Percentiles rank a stretch among this genome's conserved stretches.
Evolutionary conservation across 352 stramenopile species (phyloP).

Genomic region (Phytophthora palmivora): DNA sequence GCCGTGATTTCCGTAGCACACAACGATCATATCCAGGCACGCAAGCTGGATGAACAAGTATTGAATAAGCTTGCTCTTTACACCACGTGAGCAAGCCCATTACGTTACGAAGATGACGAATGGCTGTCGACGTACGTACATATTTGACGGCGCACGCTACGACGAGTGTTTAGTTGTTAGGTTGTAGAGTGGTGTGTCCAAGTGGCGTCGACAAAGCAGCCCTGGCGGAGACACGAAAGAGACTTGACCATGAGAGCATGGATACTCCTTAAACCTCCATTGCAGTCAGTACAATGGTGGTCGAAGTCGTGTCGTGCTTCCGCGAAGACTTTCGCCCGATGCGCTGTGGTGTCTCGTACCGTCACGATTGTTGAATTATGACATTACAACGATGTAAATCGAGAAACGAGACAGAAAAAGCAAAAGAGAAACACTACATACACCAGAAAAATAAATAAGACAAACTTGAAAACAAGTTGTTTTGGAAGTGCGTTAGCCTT

Average conservation of each 20-base stretch:
- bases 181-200: constrained; percentile 20
- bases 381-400: not conserved
- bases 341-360: too few species aligned
- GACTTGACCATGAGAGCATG: too few species aligned
- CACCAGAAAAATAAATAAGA: constrained; percentile 24
- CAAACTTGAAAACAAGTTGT: constrained; percentile 1
- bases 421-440: constrained; percentile 23
- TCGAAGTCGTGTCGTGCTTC: not conserved
- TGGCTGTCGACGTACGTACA: constrained; percentile 24
- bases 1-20: constrained; percentile 38
- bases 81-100: constrained; percentile 7
- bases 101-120: constrained; percentile 4
- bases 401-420: constrained; percentile 17
- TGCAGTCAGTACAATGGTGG: too few species aligned
- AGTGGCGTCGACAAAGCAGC: constrained; percentile 1
- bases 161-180: constrained; percentile 10
- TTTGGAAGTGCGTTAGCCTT: too few species aligned
- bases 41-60: constrained; percentile 42
- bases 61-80: constrained; percentile 7
- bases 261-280: too few species aligned
- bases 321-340: not conserved
- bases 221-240: not conserved
- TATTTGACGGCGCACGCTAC: not conserved
- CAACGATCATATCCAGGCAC: constrained; percentile 29
- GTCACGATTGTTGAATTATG: constrained; percentile 2